Evolutionary conservation across 2,329 filamentous ascomycete genomes (phyloP).

Genomic region (Byssothecium circinans): DNA sequence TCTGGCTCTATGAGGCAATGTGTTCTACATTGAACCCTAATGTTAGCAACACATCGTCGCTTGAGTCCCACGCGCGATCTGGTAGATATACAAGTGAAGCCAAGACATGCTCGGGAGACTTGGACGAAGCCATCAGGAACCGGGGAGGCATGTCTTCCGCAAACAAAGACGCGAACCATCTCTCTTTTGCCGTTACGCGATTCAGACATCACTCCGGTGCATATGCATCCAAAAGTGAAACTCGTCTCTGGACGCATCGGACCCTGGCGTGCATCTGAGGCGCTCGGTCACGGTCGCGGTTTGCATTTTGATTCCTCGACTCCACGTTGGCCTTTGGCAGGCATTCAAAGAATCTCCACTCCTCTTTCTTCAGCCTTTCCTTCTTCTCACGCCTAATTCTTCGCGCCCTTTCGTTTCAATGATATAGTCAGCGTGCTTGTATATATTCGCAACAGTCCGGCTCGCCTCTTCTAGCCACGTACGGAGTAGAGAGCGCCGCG

Average conservation of each 20-base stretch:
- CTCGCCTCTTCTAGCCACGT: conserved; percentile 27
- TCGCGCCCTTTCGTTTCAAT: conserved; percentile 19
- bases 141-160: neutral
- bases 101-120: conserved; percentile 8
- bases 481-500: conserved; percentile 34
- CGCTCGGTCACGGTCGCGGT: conserved; percentile 12
- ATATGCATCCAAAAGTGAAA: conserved; percentile 5
- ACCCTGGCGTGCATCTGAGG: conserved; percentile 7
- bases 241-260: neutral
- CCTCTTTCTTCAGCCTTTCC: neutral
- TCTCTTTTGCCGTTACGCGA: neutral
- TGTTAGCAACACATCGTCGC: conserved; percentile 2
- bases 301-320: conserved; percentile 11
- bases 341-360: neutral
- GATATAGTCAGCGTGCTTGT: conserved; percentile 19
- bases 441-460: conserved; percentile 3
- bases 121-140: conserved; percentile 6
- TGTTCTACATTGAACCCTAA: no score
- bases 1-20: no score
- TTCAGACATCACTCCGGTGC: no score
- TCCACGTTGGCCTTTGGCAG: neutral
- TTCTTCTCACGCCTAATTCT: neutral
- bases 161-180: neutral
- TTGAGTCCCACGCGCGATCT: neutral
- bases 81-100: no score